phyloP scores from a whole-genome alignment of 306 rosid species.

The Cicer chorassanicum region DNA sequence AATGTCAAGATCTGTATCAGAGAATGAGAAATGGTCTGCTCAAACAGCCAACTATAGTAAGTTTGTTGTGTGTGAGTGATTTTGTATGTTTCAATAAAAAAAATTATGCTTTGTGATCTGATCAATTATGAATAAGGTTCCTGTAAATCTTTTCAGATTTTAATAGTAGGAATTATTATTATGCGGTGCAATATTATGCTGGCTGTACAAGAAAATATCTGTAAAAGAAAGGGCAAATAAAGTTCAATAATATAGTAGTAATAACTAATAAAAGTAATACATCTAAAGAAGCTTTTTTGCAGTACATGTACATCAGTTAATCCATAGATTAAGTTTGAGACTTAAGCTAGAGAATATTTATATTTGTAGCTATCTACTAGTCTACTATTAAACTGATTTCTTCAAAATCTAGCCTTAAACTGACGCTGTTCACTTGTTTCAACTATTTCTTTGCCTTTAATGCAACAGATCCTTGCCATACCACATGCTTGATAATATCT shows the following conservation, averaged over 20 bases:
- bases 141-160: constrained; percentile 7
- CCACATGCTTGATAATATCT: constrained; percentile 23
- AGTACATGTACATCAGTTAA: background rate
- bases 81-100: constrained; percentile 15
- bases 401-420: constrained; percentile 7
- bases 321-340: background rate
- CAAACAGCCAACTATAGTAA: constrained; percentile 72
- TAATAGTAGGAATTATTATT: background rate
- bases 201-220: constrained; percentile 5
- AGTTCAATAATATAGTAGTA: constrained; percentile 4
- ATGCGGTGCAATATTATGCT: constrained; percentile 1
- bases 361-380: background rate
- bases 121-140: background rate
- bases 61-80: constrained; percentile 47
- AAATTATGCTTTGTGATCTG: constrained; percentile 9
- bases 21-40: constrained; percentile 65
- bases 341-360: background rate
- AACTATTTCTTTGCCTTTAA: constrained; percentile 16
- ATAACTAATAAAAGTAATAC: background rate
- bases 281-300: constrained; percentile 2
- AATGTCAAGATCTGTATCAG: constrained; percentile 68
- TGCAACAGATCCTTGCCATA: constrained; percentile 1
- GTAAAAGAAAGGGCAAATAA: background rate
- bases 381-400: background rate
- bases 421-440: constrained; percentile 10